Conservation (phyloP, 306 rosid species). For the Cucurbita pepo region DNA sequence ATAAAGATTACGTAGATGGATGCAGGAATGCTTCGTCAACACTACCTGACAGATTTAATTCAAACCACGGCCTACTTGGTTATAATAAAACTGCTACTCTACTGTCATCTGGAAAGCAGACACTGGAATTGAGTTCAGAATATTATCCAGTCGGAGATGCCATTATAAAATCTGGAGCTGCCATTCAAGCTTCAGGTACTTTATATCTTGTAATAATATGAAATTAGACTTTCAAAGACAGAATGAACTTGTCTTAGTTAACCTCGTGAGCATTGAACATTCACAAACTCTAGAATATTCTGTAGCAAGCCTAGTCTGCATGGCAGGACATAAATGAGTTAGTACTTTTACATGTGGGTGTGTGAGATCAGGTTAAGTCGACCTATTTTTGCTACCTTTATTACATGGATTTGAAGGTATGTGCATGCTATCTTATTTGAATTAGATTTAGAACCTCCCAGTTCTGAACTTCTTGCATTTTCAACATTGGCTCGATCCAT, state of each 20-base stretch:
- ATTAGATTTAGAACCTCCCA: neutral
- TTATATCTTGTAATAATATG: conserved; percentile 1
- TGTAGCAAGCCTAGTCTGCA: neutral
- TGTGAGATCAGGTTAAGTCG: neutral
- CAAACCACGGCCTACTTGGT: conserved; percentile 10
- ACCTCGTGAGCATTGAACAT: neutral
- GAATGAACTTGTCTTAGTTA: neutral
- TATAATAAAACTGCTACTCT: conserved; percentile 14
- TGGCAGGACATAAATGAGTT: neutral
- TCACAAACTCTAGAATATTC: neutral
- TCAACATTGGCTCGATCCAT: neutral
- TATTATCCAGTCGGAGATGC: conserved; percentile 64
- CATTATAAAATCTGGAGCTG: conserved; percentile 51
- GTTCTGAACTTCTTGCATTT: neutral
- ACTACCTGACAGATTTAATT: conserved; percentile 8
- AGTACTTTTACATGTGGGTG: neutral
- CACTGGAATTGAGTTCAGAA: conserved; percentile 24
- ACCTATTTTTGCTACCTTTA: neutral
- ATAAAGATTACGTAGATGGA: conserved; percentile 10
- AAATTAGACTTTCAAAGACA: neutral
- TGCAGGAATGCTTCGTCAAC: neutral
- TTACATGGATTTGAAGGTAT: neutral
- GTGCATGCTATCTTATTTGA: neutral
- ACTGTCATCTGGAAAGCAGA: conserved; percentile 54
- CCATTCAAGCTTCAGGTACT: conserved; percentile 77